Evolutionary conservation across 2,329 filamentous ascomycete genomes (phyloP).

Genomic region (Penicillium sumatraense): DNA sequence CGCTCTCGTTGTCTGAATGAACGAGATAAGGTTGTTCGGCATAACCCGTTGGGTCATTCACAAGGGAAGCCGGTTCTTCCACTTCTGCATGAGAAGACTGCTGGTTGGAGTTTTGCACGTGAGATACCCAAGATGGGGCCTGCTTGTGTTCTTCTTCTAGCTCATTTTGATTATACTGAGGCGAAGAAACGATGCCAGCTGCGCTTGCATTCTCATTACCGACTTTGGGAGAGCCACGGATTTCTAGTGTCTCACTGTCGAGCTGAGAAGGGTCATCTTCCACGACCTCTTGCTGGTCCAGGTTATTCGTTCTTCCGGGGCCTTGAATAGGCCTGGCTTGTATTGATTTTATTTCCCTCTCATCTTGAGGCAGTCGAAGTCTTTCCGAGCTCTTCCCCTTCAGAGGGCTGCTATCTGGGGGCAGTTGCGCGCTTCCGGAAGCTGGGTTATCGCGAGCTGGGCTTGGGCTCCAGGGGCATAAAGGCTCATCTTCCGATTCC

Average conservation of each 20-base stretch:
- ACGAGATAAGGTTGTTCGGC: neutral
- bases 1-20: slow-evolving; percentile 29
- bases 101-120: neutral
- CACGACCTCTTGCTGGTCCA: neutral
- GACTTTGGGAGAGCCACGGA: neutral
- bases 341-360: neutral
- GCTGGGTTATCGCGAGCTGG: slow-evolving; percentile 7
- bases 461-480: slow-evolving; percentile 23
- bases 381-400: neutral
- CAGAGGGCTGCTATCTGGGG: slow-evolving; percentile 4
- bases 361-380: neutral
- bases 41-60: too few relatives aligned
- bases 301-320: neutral
- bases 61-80: neutral
- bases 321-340: neutral
- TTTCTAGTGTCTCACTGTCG: neutral
- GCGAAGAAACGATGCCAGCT: neutral
- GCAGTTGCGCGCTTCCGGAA: too few relatives aligned
- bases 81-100: neutral
- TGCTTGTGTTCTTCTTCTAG: neutral
- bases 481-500: neutral
- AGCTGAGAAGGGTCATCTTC: neutral
- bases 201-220: neutral
- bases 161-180: neutral
- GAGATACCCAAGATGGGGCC: neutral